Base-by-base conservation (phyloP, 164 flowering plant species). In the Macadamia tetraphylla region DNA sequence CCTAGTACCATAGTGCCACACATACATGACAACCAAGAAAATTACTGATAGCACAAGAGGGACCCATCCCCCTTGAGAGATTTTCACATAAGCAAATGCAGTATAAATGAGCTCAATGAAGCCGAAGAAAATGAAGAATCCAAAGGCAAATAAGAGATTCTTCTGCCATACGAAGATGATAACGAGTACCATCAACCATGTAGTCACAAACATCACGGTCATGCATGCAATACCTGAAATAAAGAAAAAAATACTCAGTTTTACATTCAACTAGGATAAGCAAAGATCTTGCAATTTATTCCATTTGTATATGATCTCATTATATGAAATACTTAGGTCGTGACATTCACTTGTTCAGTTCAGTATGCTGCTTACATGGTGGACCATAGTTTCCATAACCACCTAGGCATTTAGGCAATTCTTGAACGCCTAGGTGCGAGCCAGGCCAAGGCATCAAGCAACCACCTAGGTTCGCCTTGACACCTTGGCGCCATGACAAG, bases 1-100 rank as follows among this genome's bases (percentile, higher is more conserved):
- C 68, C 84, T 82, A 17, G 71, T 62, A 1, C 89, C 87, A 56
- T 85, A 88, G 57, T 88, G 88, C 94, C 94, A 88, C n/a, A 84
- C 80, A 61, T 74, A 87, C 91, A 87, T 87, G n/a, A 83, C 59
- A 8, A 49, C 49, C 73, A 80, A 53, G 66, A 83, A 79, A 12
- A 84, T 42, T 10, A 46, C 18, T n/a, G 85, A 77, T 9, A 88
- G 76, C 17, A 79, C 73, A 18, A 85, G 72, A 29, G 91, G 77
- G 31, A 78, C 74, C 94, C 90, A 88, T 62, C 90, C 91, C 23
- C 91, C 94, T 62, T 79, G 81, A 30, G 77, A 82, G 44, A 87
- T 74, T 77, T 75, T 81, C 58, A 77, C 66, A 63, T 43, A 65
- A 14, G 84, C 74, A 15, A 89, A 80, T 40, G 88, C 70, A 15